Evolutionary conservation across 108 stramenopile genomes (phyloP).

Genomic region (Stephanodiscus triporus): DNA sequence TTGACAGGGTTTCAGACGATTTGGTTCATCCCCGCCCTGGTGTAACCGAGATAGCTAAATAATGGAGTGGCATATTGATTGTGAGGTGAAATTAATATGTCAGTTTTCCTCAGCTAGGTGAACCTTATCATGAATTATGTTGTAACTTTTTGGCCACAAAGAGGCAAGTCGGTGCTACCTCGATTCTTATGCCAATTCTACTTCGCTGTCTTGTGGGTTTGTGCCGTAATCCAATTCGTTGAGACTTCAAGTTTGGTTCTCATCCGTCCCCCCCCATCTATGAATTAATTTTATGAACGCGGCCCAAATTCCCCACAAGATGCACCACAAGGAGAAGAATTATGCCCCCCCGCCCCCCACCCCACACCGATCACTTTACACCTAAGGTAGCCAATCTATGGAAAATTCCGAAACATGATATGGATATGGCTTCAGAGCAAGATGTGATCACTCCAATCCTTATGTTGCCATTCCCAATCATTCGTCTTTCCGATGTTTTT

Average conservation of each 20-base stretch:
- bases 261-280: not conserved
- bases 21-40: too few species aligned
- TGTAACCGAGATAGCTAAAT: not conserved
- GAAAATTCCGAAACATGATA: not conserved
- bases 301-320: not conserved
- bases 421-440: too few species aligned
- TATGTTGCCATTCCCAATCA: not conserved
- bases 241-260: not conserved
- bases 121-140: slow-evolving; percentile 4
- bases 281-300: not conserved
- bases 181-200: not conserved
- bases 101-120: not conserved
- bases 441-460: too few species aligned
- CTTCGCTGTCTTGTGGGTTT: not conserved
- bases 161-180: not conserved
- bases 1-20: slow-evolving; percentile 16
- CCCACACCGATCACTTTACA: not conserved
- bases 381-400: not conserved
- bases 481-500: not conserved
- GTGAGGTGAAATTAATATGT: too few species aligned
- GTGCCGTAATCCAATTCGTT: not conserved
- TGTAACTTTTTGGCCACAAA: not conserved
- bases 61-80: too few species aligned
- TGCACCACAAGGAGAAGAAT: not conserved
- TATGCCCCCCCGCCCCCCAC: not conserved